A percentile compares a stretch with the other conserved stretches of the same genome.
Conservation (phyloP, 371 early-diverging fungal species). For the Entomophthora muscae region DNA sequence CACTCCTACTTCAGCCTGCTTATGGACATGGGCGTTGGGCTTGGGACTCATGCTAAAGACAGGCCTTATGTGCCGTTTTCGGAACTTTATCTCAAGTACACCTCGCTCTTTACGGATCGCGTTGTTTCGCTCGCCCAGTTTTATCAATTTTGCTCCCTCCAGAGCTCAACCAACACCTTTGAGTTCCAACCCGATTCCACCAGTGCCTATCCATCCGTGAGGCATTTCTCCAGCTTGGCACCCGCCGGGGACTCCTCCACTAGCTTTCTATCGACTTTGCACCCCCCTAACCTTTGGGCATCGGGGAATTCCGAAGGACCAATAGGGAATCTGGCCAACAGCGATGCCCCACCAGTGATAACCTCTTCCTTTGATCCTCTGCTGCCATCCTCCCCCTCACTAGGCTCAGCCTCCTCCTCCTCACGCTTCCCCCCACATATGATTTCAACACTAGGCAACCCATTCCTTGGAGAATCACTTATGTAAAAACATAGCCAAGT, state of each 20-base stretch:
- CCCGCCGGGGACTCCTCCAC: not conserved
- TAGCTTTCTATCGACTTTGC: not conserved
- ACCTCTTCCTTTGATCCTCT: not conserved
- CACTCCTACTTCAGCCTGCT: slow-evolving; percentile 3
- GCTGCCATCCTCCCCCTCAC: not conserved
- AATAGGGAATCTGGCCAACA: not conserved
- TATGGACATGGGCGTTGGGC: slow-evolving; percentile 2
- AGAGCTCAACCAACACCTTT: not conserved
- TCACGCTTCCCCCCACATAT: not conserved
- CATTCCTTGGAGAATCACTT: not conserved
- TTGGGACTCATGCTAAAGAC: not conserved
- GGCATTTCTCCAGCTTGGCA: not conserved
- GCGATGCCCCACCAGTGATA: not conserved
- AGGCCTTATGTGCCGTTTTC: not conserved
- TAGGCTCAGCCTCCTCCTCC: not conserved
- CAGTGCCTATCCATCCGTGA: not conserved
- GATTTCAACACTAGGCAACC: not conserved
- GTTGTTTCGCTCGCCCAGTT: not conserved
- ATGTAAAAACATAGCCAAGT: no score
- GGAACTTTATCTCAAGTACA: not conserved
- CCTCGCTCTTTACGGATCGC: not conserved
- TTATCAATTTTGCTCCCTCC: not conserved
- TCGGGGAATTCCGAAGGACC: not conserved
- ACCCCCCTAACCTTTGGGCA: not conserved
- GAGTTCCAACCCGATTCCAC: not conserved